Conservation (phyloP, 352 stramenopile species). For the Phytophthora aleatoria region DNA sequence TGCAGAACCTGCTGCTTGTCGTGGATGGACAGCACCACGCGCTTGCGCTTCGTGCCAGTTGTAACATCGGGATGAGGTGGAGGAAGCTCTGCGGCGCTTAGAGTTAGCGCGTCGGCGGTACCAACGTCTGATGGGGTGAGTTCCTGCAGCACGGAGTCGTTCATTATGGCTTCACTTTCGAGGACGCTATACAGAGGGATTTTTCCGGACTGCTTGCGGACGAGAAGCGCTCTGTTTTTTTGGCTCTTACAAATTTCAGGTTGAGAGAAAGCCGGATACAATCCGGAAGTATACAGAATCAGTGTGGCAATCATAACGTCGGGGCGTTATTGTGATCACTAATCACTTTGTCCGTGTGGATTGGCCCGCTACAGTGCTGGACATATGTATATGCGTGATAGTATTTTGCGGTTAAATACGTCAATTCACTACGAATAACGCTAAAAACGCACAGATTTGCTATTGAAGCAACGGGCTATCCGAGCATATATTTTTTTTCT, state of each 20-base stretch:
- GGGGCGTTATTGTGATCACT: no score
- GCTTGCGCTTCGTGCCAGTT: slow-evolving; percentile 64
- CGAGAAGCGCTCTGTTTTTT: no score
- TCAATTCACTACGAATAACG: no score
- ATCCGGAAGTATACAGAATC: slow-evolving; percentile 11
- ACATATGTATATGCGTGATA: no score
- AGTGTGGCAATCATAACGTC: no score
- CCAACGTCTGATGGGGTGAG: background rate
- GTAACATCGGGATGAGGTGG: background rate
- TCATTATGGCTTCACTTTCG: slow-evolving; percentile 18
- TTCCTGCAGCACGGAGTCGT: slow-evolving; percentile 1
- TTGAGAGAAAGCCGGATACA: slow-evolving; percentile 5
- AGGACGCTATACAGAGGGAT: background rate
- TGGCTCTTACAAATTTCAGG: background rate
- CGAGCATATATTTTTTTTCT: no score
- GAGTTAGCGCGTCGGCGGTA: slow-evolving; percentile 1
- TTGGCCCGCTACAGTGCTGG: no score
- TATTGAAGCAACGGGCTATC: no score
- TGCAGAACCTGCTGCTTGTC: slow-evolving; percentile 86
- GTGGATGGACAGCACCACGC: slow-evolving; percentile 82
- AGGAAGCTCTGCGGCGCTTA: slow-evolving; percentile 1
- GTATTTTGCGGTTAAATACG: no score
- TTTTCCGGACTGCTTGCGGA: slow-evolving; percentile 9
- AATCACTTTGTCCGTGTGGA: no score
- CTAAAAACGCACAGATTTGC: no score